Evolutionary conservation across 2,329 filamentous ascomycete genomes (phyloP).

Genomic region (Annulohypoxylon truncatum): DNA sequence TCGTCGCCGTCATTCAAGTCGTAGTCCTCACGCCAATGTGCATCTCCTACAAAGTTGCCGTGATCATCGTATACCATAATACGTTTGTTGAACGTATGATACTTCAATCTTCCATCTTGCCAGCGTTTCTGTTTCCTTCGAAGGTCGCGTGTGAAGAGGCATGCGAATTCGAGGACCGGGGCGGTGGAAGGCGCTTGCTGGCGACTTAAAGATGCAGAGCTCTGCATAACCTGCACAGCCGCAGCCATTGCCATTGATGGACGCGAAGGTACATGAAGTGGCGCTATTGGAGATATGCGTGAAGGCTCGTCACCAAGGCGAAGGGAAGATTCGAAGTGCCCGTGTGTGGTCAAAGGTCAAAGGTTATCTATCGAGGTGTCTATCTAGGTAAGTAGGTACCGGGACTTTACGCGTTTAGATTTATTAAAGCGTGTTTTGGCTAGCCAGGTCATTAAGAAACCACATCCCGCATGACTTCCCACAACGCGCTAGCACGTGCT

Average conservation of each 20-base stretch:
- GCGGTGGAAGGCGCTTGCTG: slow-evolving; percentile 56
- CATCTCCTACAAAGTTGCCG: slow-evolving; percentile 84
- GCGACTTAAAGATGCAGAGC: slow-evolving; percentile 37
- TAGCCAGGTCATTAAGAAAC: slow-evolving; percentile 4
- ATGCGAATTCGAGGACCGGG: slow-evolving; percentile 82
- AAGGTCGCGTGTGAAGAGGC: slow-evolving; percentile 88
- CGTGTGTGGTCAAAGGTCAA: background rate
- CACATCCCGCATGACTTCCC: slow-evolving; percentile 5
- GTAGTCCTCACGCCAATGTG: slow-evolving; percentile 78
- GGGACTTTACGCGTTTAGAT: background rate
- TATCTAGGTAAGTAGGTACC: background rate
- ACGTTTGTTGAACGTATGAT: slow-evolving; percentile 90
- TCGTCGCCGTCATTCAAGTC: slow-evolving; percentile 86
- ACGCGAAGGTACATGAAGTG: background rate
- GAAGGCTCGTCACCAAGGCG: background rate
- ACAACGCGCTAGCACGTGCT: slow-evolving; percentile 45
- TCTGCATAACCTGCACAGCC: slow-evolving; percentile 40
- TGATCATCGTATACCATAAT: slow-evolving; percentile 90
- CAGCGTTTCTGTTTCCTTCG: slow-evolving; percentile 89
- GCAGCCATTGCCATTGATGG: slow-evolving; percentile 36
- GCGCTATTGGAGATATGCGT: background rate
- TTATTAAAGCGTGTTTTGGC: slow-evolving; percentile 10
- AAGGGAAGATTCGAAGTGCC: background rate
- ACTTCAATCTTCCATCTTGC: slow-evolving; percentile 91
- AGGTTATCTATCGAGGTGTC: background rate